These are phyloP conservation scores for Colletotrichum incanum DNA, from an alignment of 2,329 filamentous ascomycete genomes.

Conservation along the genomic window DNA sequence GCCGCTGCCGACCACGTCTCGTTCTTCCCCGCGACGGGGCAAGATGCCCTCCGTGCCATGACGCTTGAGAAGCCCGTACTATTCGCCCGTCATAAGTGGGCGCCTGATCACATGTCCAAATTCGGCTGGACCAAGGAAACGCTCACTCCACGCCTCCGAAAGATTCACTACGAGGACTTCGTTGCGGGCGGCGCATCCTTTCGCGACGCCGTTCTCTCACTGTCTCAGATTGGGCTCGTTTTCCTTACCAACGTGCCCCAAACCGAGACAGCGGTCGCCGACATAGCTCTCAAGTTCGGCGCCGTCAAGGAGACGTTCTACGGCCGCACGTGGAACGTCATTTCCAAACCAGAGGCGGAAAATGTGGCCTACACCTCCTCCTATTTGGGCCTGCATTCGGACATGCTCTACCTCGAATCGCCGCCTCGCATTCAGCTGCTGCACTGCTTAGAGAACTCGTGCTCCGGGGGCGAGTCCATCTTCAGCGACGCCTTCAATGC, in stretches of 20 bases:
- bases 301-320: constrained; percentile 91
- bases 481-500: constrained; percentile 85
- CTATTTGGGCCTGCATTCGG: constrained; percentile 91
- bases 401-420: constrained; percentile 87
- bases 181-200: constrained; percentile 74
- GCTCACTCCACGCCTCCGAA: constrained; percentile 62
- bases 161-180: constrained; percentile 80
- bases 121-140: constrained; percentile 58
- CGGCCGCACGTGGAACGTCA: constrained; percentile 91
- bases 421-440: constrained; percentile 89
- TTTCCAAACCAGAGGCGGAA: constrained; percentile 84
- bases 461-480: constrained; percentile 85
- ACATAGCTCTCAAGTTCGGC: constrained; percentile 82
- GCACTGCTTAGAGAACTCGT: constrained; percentile 88
- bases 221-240: constrained; percentile 80
- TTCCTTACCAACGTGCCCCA: constrained; percentile 84
- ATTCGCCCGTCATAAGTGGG: constrained; percentile 5
- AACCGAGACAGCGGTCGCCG: constrained; percentile 74
- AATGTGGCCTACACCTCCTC: constrained; percentile 93
- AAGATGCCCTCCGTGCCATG: constrained; percentile 45
- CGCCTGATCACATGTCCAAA: neutral
- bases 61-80: neutral
- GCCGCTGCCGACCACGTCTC: constrained; percentile 53
- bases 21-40: constrained; percentile 50
- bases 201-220: constrained; percentile 71